A percentile compares a stretch with the other conserved stretches of the same genome.
These are phyloP conservation scores for Vitis hybrid DNA, from an alignment of 177 flowering plant species.

Conservation along the genomic window DNA sequence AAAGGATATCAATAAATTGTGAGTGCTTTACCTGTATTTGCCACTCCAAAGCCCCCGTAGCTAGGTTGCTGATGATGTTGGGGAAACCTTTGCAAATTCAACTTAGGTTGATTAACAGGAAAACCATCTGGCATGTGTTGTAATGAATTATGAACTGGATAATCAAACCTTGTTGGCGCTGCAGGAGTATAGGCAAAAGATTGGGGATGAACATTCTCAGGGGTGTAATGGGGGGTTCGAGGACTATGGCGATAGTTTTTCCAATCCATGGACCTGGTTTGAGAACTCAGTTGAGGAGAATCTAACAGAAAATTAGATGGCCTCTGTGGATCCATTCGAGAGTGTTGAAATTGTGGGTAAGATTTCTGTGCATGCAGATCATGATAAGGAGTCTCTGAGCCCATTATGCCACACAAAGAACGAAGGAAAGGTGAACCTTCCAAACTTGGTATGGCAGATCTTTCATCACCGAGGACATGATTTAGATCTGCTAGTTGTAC, in stretches of 20 bases:
- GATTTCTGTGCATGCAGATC: background rate
- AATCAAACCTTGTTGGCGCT: constrained; percentile 1
- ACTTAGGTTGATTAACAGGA: background rate
- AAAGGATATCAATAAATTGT: too few relatives aligned
- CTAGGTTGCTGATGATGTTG: constrained; percentile 1
- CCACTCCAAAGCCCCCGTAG: constrained; percentile 3
- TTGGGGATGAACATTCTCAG: background rate
- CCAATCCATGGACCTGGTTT: background rate
- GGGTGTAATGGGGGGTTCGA: background rate
- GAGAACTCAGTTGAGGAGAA: constrained; percentile 2
- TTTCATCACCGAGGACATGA: constrained; percentile 1
- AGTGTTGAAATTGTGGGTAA: constrained; percentile 1
- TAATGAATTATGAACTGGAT: background rate
- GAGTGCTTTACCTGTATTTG: constrained; percentile 7
- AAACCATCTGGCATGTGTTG: too few relatives aligned
- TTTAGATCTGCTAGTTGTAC: background rate
- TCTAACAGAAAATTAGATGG: background rate
- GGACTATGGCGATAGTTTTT: constrained; percentile 3
- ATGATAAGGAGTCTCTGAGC: constrained; percentile 4
- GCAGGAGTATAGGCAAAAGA: background rate
- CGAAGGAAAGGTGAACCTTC: background rate
- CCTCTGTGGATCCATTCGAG: constrained; percentile 1
- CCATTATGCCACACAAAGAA: background rate
- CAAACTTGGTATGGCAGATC: background rate
- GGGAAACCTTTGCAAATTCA: constrained; percentile 9